phyloP scores from a whole-genome alignment of 129 eudicot species.

The carrot (Daucus carota) region DNA sequence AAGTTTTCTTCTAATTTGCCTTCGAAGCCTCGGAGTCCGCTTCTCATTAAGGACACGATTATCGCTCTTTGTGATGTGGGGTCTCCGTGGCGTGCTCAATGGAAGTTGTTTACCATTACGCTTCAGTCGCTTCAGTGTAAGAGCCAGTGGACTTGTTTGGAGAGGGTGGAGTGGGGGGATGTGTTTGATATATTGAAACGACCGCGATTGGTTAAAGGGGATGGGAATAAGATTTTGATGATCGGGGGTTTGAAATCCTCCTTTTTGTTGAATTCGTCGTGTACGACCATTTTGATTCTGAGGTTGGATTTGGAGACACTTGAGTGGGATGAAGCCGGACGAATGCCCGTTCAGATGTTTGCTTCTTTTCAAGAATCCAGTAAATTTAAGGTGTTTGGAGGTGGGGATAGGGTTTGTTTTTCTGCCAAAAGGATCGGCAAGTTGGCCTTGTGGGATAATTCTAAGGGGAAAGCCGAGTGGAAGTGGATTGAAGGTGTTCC shows the following conservation, averaged over 20 bases:
- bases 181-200: slow-evolving; percentile 82
- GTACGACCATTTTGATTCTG: slow-evolving; percentile 76
- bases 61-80: slow-evolving; percentile 81
- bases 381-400: slow-evolving; percentile 96
- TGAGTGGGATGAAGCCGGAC: slow-evolving; percentile 94
- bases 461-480: slow-evolving; percentile 53
- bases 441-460: slow-evolving; percentile 67
- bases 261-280: slow-evolving; percentile 57
- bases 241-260: slow-evolving; percentile 87
- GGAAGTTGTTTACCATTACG: slow-evolving; percentile 60
- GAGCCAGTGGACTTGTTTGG: slow-evolving; percentile 61
- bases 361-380: slow-evolving; percentile 65
- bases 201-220: slow-evolving; percentile 65
- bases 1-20: slow-evolving; percentile 88
- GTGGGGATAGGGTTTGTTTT: slow-evolving; percentile 77
- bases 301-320: slow-evolving; percentile 67
- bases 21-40: slow-evolving; percentile 73
- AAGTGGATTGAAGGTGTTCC: slow-evolving; percentile 87
- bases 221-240: slow-evolving; percentile 51
- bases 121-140: slow-evolving; percentile 23
- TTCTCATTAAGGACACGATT: slow-evolving; percentile 34
- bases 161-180: slow-evolving; percentile 75
- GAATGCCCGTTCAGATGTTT: slow-evolving; percentile 83
- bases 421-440: slow-evolving; percentile 72
- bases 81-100: slow-evolving; percentile 83